Percentiles rank a stretch among this genome's conserved stretches.
Evolutionary conservation across 2,329 filamentous ascomycete genomes (phyloP).

Genomic region (Sporothrix protearum): DNA sequence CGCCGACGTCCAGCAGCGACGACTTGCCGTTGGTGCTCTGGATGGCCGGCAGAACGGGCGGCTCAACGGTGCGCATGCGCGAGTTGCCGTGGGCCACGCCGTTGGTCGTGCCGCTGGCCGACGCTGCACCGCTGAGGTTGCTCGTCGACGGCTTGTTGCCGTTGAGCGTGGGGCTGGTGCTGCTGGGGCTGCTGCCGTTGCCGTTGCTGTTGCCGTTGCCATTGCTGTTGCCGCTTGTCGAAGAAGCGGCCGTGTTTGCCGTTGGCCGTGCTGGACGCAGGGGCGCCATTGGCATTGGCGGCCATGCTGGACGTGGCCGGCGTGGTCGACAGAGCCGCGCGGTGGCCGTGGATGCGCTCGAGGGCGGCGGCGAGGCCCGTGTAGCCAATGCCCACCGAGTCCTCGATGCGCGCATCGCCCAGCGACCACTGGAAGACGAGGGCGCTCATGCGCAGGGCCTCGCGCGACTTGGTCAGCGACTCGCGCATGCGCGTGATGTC

Average conservation of each 20-base stretch:
- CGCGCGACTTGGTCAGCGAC: slow-evolving; percentile 55
- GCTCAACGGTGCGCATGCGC: slow-evolving; percentile 17
- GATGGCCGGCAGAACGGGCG: slow-evolving; percentile 14
- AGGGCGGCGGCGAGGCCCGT: slow-evolving; percentile 63
- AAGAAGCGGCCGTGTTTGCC: neutral
- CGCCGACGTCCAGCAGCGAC: slow-evolving; percentile 25
- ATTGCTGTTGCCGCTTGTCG: slow-evolving; percentile 13
- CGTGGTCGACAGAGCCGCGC: slow-evolving; percentile 29
- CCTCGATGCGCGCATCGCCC: slow-evolving; percentile 55
- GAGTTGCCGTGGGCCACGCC: neutral
- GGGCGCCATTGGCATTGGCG: neutral
- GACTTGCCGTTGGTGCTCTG: slow-evolving; percentile 14
- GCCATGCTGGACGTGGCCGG: neutral
- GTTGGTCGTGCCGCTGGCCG: neutral
- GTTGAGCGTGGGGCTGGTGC: neutral
- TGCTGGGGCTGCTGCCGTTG: slow-evolving; percentile 8
- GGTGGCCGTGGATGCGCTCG: slow-evolving; percentile 45
- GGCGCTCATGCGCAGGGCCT: slow-evolving; percentile 61
- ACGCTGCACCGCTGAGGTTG: neutral
- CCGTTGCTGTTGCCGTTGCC: slow-evolving; percentile 2
- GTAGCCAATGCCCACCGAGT: slow-evolving; percentile 62
- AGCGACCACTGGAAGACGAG: slow-evolving; percentile 64
- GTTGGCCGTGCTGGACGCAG: neutral
- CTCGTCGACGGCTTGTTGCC: neutral
- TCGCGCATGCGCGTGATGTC: slow-evolving; percentile 59